phyloP scores from a whole-genome alignment of 2,329 filamentous ascomycete genomes.

The Penicillium italicum region DNA sequence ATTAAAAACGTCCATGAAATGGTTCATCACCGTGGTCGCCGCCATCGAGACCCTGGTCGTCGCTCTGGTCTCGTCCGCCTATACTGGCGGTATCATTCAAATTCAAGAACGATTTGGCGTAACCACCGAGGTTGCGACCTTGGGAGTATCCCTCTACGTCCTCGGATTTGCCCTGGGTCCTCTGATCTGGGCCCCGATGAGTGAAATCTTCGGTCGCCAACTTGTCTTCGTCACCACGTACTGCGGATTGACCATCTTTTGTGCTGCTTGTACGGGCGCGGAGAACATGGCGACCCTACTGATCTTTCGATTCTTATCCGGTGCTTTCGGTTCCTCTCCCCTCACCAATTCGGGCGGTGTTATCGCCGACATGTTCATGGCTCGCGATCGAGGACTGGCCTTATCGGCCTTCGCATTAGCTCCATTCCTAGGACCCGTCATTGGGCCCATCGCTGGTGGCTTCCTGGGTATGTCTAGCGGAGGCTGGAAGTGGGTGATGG shows the following conservation, averaged over 20 bases:
- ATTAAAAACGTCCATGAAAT: conserved; percentile 37
- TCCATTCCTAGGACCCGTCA: conserved; percentile 63
- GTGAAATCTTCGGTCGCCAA: conserved; percentile 40
- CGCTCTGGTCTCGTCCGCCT: conserved; percentile 43
- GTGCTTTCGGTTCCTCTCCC: conserved; percentile 59
- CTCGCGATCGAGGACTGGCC: conserved; percentile 54
- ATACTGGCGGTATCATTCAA: conserved; percentile 38
- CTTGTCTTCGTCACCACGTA: conserved; percentile 35
- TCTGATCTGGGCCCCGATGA: conserved; percentile 44
- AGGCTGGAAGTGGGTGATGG: conserved; percentile 67
- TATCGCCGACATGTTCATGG: conserved; percentile 59
- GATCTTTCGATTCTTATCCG: conserved; percentile 65
- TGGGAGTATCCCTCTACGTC: conserved; percentile 47
- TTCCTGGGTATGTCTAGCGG: conserved; percentile 61
- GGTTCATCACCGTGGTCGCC: conserved; percentile 39
- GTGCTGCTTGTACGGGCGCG: conserved; percentile 56
- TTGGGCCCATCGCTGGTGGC: conserved; percentile 63
- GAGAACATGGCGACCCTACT: conserved; percentile 59
- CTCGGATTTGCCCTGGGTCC: conserved; percentile 47
- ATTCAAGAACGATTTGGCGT: conserved; percentile 37
- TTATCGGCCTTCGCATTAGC: conserved; percentile 63
- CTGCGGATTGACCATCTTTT: conserved; percentile 56
- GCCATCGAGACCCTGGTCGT: conserved; percentile 43
- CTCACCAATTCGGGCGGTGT: conserved; percentile 62
- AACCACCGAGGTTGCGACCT: conserved; percentile 37